These are phyloP conservation scores for Ophiorrhiza pumila DNA, from an alignment of 257 asterid species.

Conservation along the genomic window DNA sequence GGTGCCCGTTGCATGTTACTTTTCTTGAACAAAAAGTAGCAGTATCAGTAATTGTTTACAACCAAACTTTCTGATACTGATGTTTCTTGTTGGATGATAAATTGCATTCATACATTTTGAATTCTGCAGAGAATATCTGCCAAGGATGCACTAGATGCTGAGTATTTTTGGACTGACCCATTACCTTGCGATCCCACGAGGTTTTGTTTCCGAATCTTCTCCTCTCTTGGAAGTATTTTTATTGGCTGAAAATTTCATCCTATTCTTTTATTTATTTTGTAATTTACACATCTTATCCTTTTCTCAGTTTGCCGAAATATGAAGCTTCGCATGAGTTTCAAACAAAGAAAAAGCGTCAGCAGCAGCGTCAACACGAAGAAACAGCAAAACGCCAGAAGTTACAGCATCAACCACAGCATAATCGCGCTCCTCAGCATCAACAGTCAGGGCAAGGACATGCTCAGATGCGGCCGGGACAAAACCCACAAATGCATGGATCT, in stretches of 20 bases:
- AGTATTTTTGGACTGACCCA: slow-evolving; percentile 87
- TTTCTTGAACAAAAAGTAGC: not conserved
- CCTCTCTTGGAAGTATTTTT: not conserved
- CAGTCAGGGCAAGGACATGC: slow-evolving; percentile 66
- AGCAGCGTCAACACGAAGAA: slow-evolving; percentile 73
- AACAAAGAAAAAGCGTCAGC: slow-evolving; percentile 90
- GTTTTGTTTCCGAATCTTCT: slow-evolving; percentile 25
- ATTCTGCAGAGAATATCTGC: slow-evolving; percentile 74
- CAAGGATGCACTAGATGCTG: slow-evolving; percentile 82
- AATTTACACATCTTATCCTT: not conserved
- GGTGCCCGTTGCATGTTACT: not conserved
- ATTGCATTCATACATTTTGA: not conserved
- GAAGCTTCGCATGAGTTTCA: slow-evolving; percentile 91
- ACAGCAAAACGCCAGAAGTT: slow-evolving; percentile 68
- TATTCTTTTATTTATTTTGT: slow-evolving; percentile 6
- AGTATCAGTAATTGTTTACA: not conserved
- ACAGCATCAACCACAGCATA: slow-evolving; percentile 65
- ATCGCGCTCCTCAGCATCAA: slow-evolving; percentile 64
- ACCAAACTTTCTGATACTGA: not conserved
- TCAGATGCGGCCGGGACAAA: slow-evolving; percentile 65
- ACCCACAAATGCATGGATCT: slow-evolving; percentile 42
- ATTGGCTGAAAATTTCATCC: not conserved
- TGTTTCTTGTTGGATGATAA: not conserved
- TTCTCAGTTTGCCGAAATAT: slow-evolving; percentile 67
- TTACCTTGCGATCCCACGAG: slow-evolving; percentile 88